These are phyloP conservation scores for Alternaria sp. DNA, from an alignment of 2,329 filamentous ascomycete genomes.

Conservation along the genomic window DNA sequence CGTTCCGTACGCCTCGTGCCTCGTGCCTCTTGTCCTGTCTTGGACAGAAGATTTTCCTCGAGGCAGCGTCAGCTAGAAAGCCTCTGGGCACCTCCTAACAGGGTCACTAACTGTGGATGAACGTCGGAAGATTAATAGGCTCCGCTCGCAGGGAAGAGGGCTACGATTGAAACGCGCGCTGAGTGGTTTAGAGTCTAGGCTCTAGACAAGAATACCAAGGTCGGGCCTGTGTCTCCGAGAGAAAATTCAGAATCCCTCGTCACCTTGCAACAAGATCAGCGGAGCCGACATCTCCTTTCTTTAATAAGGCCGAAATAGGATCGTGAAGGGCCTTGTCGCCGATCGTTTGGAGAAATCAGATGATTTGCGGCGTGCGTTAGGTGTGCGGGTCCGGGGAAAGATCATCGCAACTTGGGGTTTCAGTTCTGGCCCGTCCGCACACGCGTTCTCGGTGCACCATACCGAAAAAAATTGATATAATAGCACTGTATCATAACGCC, in stretches of 20 bases:
- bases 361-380: slow-evolving; percentile 5
- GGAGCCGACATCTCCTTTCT: background rate
- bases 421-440: background rate
- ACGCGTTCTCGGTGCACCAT: background rate
- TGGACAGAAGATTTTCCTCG: background rate
- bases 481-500: background rate
- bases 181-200: background rate
- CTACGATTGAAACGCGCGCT: slow-evolving; percentile 11
- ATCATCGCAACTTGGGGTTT: background rate
- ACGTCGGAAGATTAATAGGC: slow-evolving; percentile 3
- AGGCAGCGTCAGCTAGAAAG: background rate
- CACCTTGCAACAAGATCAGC: background rate
- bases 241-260: background rate
- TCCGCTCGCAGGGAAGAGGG: slow-evolving; percentile 14
- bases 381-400: background rate
- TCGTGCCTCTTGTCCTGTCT: background rate
- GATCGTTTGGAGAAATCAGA: background rate
- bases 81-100: slow-evolving; percentile 4
- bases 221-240: background rate
- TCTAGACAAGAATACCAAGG: slow-evolving; percentile 2
- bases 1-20: background rate
- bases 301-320: background rate
- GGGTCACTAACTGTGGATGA: slow-evolving; percentile 4
- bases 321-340: background rate
- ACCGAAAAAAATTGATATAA: background rate